These are phyloP conservation scores for Gnaphalium uliginosum DNA, from an alignment of 129 eudicot genomes.

Conservation along the genomic window DNA sequence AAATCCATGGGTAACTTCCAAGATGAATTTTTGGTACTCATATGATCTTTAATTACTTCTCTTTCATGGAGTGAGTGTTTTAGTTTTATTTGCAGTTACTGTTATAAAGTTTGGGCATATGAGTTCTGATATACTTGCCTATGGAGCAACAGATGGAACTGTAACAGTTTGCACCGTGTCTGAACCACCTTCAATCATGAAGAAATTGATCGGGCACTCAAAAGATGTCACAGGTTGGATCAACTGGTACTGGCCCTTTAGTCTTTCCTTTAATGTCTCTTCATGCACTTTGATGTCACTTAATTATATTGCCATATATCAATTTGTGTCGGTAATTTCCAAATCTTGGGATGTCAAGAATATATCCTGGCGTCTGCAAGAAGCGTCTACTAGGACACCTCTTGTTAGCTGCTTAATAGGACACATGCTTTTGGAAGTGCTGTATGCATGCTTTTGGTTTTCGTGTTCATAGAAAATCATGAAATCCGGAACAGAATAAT, in stretches of 20 bases:
- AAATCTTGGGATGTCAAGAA: constrained; percentile 3
- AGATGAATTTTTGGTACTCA: constrained; percentile 3
- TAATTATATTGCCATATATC: constrained; percentile 5
- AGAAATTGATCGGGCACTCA: constrained; percentile 86
- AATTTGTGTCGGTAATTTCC: constrained; percentile 14
- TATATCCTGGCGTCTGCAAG: neutral
- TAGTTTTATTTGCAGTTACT: constrained; percentile 55
- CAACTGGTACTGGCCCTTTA: constrained; percentile 66
- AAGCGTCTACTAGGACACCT: neutral
- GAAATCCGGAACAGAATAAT: neutral
- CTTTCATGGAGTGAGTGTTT: constrained; percentile 10
- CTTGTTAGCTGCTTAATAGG: constrained; percentile 5
- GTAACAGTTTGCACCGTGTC: constrained; percentile 81
- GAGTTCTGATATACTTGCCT: constrained; percentile 96
- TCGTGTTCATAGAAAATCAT: neutral
- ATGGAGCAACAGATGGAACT: constrained; percentile 96
- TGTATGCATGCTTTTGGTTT: neutral
- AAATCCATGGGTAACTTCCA: constrained; percentile 78
- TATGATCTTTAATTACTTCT: neutral
- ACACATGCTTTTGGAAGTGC: constrained; percentile 1
- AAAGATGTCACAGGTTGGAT: constrained; percentile 99
- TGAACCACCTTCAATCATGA: constrained; percentile 65
- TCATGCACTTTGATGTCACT: constrained; percentile 2
- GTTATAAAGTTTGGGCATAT: constrained; percentile 94
- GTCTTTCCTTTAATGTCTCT: constrained; percentile 40